Base-by-base conservation (phyloP, 1,284 basidiomycete species). In the Ganoderma boninense region DNA sequence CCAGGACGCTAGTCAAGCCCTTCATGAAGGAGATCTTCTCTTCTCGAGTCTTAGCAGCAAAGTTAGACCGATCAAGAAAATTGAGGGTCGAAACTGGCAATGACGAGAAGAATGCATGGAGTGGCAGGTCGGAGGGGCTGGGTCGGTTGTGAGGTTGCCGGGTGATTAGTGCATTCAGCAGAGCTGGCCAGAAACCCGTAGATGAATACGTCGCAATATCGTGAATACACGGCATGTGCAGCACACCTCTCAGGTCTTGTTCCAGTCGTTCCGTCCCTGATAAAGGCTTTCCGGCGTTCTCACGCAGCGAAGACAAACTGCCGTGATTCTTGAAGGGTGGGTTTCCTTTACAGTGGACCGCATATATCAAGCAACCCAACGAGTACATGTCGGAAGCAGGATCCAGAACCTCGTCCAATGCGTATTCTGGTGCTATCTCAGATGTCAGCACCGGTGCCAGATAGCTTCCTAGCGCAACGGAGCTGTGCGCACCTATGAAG, bases 21-120 rank as follows among this genome's bases (percentile, higher is more conserved):
- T 96, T 96, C 89, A 98, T 93, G 79, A 99, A 99, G 0, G 95
- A 95, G 38, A 98, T 93, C 79, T 99, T 97, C 80, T 99, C 98
- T 82, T 99, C 97, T 66, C 94, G 86, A 2, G 96, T 92, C 80
- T 98, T 97, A 0, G 96, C 92, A 2, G 96, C 95, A 79, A 99
- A 99, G 70, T 92, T 97, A 16, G 97, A 95, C 5, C 97, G 91
- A 77, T 99, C 97, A 71, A 99, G 86, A 83, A 99, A 99, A 78
- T 97, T 97, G 46, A 99, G 88, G 0, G 97, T 99, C 1, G 96
- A 97, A 44, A 99, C 97, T 18, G 97, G 95, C n/a, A 99, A 85
- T 10, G 96, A 97, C 5, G 96, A 97, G 84, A 99, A 99, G 87
- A 98, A 99, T 0, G 93, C 80, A 75, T 96, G 92, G 0, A 92